Conservation (phyloP, 208 protist genomes). For the Crithidia acanthocephali region DNA sequence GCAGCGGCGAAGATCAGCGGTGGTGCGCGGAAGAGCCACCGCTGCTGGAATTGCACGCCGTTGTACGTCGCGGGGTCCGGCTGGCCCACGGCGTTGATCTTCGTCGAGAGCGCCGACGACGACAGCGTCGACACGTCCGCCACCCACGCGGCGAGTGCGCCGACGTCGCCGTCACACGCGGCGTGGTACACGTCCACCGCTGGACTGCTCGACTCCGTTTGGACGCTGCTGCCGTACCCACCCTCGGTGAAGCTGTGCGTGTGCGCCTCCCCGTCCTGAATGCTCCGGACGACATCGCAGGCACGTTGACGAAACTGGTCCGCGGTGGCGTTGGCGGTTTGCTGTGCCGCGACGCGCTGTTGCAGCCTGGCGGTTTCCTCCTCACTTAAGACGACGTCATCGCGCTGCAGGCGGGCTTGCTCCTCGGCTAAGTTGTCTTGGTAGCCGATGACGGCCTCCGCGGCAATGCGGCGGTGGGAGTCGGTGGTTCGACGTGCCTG, state of each 20-base stretch:
- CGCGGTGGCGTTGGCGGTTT: conserved; percentile 19
- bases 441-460: conserved; percentile 24
- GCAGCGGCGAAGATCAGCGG: conserved; percentile 79
- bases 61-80: conserved; percentile 60
- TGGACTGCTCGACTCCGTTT: no score
- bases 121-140: conserved; percentile 8
- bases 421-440: conserved; percentile 1
- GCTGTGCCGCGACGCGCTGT: conserved; percentile 12
- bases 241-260: not conserved
- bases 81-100: conserved; percentile 73
- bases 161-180: conserved; percentile 78
- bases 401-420: conserved; percentile 13
- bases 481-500: conserved; percentile 50
- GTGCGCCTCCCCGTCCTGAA: not conserved
- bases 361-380: conserved; percentile 26
- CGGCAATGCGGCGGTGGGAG: conserved; percentile 25
- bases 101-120: not conserved
- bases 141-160: conserved; percentile 39
- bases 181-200: conserved; percentile 71
- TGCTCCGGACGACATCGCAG: conserved; percentile 23
- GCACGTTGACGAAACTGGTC: conserved; percentile 25
- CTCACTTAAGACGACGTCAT: conserved; percentile 25
- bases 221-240: not conserved
- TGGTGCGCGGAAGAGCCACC: conserved; percentile 72
- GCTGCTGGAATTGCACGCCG: conserved; percentile 75